Evolutionary conservation across 2,329 filamentous ascomycete species (phyloP).

Genomic region (Diaporthe ilicicola): DNA sequence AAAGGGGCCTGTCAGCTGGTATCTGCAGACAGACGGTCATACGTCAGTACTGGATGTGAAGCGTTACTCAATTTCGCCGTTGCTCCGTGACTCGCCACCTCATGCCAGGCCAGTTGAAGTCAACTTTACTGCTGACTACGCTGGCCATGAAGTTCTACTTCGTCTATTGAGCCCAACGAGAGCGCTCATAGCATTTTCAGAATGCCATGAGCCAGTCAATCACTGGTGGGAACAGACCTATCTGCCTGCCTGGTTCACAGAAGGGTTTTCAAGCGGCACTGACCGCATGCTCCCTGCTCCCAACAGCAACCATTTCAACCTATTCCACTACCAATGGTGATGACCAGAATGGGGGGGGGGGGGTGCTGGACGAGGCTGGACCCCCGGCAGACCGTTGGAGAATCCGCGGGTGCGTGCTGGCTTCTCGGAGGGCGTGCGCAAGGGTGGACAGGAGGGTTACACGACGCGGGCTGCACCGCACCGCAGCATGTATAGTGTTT

Average conservation of each 20-base stretch:
- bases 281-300: background rate
- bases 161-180: background rate
- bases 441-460: background rate
- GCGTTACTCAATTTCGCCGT: background rate
- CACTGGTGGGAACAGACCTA: background rate
- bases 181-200: background rate
- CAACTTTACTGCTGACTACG: background rate
- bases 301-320: background rate
- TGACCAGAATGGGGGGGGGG: background rate
- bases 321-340: background rate
- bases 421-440: background rate
- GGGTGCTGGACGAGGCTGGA: background rate
- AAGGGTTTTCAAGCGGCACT: background rate
- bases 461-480: background rate
- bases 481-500: constrained; percentile 8
- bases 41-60: background rate
- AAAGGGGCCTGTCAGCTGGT: too few species aligned
- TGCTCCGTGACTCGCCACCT: background rate
- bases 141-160: too few species aligned
- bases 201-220: background rate
- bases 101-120: background rate
- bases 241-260: too few species aligned
- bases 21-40: background rate
- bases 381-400: background rate
- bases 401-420: background rate